These are phyloP conservation scores for Huntiella savannae DNA, from an alignment of 2,329 filamentous ascomycete genomes.

Conservation along the genomic window DNA sequence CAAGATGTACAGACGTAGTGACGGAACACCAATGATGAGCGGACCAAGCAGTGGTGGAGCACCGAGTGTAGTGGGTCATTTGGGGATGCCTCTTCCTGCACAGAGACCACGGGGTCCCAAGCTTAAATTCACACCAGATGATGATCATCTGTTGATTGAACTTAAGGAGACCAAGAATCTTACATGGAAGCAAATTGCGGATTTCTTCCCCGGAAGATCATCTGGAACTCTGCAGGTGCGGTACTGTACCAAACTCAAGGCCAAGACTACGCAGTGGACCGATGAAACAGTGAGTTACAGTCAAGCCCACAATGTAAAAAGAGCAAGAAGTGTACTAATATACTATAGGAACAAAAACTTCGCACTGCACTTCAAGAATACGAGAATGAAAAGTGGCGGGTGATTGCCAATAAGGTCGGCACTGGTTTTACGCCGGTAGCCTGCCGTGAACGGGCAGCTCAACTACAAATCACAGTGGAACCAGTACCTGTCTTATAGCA, in stretches of 20 bases:
- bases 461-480: constrained; percentile 29
- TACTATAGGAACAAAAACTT: constrained; percentile 53
- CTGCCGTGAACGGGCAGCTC: constrained; percentile 61
- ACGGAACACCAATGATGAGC: constrained; percentile 11
- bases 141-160: constrained; percentile 72
- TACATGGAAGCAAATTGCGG: constrained; percentile 94
- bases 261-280: constrained; percentile 83
- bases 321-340: neutral
- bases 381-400: constrained; percentile 83
- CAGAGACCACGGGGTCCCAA: constrained; percentile 69
- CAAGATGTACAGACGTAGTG: constrained; percentile 45
- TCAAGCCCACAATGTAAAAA: neutral
- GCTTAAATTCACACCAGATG: constrained; percentile 82
- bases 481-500: constrained; percentile 31
- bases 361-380: constrained; percentile 63
- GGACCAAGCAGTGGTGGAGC: constrained; percentile 31
- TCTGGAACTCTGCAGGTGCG: constrained; percentile 83
- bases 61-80: constrained; percentile 70
- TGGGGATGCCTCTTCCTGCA: constrained; percentile 71
- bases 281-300: constrained; percentile 60
- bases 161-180: constrained; percentile 87
- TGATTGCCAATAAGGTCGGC: constrained; percentile 78
- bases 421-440: constrained; percentile 74
- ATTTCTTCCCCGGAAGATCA: constrained; percentile 82
- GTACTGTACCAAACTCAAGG: constrained; percentile 88